Conservation (phyloP, 1,139 yeast genomes). For the Suhomyces ambrosiae region DNA sequence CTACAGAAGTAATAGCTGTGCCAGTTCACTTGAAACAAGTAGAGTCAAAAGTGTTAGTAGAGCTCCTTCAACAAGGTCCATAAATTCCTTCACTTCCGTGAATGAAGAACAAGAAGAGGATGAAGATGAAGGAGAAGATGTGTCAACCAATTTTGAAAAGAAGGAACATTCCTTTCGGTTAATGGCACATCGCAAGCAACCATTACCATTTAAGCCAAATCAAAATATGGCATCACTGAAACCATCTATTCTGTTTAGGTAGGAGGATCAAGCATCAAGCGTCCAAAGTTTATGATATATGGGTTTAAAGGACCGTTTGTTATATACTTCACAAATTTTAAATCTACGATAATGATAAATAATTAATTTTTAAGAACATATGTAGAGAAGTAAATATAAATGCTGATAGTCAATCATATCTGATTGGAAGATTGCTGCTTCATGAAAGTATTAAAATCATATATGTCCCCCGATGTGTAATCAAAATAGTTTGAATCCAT, state of each 20-base stretch:
- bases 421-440: slow-evolving; percentile 21
- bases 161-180: slow-evolving; percentile 1
- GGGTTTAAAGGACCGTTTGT: background rate
- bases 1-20: slow-evolving; percentile 35
- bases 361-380: slow-evolving; percentile 4
- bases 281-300: too few relatives aligned
- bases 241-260: slow-evolving; percentile 9
- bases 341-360: slow-evolving; percentile 1
- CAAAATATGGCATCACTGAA: slow-evolving; percentile 1
- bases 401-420: background rate
- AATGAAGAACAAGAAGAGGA: slow-evolving; percentile 26
- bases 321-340: too few relatives aligned
- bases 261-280: background rate
- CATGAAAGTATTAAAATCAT: slow-evolving; percentile 44
- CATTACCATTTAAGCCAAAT: background rate
- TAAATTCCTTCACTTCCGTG: slow-evolving; percentile 29
- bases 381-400: slow-evolving; percentile 3
- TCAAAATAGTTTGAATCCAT: slow-evolving; percentile 32
- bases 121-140: slow-evolving; percentile 19
- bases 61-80: slow-evolving; percentile 32
- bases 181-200: slow-evolving; percentile 3
- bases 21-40: slow-evolving; percentile 17
- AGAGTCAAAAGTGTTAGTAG: slow-evolving; percentile 28
- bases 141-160: slow-evolving; percentile 1
- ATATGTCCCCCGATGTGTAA: slow-evolving; percentile 30